phyloP scores from a whole-genome alignment of 2,329 filamentous ascomycete species.

The Gnomoniopsis smithogilvyi region DNA sequence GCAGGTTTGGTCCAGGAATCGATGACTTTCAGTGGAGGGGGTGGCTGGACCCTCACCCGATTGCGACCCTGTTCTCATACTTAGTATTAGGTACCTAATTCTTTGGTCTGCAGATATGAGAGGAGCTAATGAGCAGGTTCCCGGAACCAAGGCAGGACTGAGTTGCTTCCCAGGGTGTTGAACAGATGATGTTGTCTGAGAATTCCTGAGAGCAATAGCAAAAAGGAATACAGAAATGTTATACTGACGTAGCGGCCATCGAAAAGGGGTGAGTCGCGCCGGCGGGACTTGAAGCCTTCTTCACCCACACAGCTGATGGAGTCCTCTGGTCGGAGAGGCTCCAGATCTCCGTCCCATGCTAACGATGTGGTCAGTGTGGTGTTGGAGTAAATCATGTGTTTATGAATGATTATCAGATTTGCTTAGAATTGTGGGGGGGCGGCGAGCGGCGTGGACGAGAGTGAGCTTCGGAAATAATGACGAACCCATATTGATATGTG shows the following conservation, averaged over 20 bases:
- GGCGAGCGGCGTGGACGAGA: background rate
- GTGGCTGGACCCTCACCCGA: background rate
- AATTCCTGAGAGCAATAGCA: no score
- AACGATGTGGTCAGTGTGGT: background rate
- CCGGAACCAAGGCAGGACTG: no score
- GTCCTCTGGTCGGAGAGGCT: background rate
- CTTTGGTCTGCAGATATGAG: no score
- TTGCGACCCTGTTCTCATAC: no score
- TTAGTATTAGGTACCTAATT: no score
- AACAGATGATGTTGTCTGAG: no score
- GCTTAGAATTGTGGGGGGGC: background rate
- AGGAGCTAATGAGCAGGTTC: no score
- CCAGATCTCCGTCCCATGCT: background rate
- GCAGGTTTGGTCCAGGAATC: background rate
- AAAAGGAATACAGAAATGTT: background rate
- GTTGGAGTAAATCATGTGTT: background rate
- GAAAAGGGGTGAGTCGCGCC: background rate
- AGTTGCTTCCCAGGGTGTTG: background rate
- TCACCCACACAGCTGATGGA: background rate
- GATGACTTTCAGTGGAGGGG: background rate
- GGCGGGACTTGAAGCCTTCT: background rate
- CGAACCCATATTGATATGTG: background rate
- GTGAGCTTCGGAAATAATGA: background rate
- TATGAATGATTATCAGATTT: no score
- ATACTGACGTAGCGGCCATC: background rate